Evolutionary conservation across 176 grass and related monocot genomes (phyloP).

Genomic region (Triticum turgidum): DNA sequence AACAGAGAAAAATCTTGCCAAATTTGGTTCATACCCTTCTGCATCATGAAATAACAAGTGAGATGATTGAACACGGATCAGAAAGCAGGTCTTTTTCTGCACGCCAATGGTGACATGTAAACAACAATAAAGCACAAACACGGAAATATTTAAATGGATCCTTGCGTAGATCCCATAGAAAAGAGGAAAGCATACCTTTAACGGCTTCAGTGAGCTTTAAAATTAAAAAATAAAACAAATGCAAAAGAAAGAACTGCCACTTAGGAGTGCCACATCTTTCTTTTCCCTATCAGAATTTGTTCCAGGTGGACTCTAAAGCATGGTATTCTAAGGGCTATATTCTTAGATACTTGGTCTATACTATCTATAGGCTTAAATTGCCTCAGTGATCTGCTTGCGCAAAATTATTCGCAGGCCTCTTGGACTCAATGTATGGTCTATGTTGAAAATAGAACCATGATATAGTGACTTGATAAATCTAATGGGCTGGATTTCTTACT

Average conservation of each 20-base stretch:
- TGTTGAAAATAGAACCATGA: background rate
- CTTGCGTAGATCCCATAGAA: background rate
- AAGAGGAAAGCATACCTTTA: conserved; percentile 4
- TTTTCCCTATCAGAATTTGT: conserved; percentile 8
- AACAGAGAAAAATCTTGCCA: conserved; percentile 16
- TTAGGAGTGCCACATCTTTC: background rate
- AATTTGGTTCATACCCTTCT: conserved; percentile 45
- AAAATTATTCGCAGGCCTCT: background rate
- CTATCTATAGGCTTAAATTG: background rate
- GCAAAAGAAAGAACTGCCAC: background rate
- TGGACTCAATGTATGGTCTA: background rate
- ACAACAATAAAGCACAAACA: conserved; percentile 32
- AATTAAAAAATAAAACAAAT: background rate
- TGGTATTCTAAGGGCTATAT: background rate
- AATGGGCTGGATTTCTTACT: background rate
- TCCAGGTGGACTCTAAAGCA: background rate
- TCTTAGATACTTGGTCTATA: conserved; percentile 3
- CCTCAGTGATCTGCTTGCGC: background rate
- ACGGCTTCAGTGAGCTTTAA: background rate
- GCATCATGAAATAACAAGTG: conserved; percentile 47
- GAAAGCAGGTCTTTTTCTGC: conserved; percentile 32
- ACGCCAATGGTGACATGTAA: conserved; percentile 47
- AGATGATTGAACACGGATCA: conserved; percentile 32
- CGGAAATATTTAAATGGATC: background rate
- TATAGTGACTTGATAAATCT: background rate